Conservation (phyloP, 129 eudicot species). For the Cynara cardunculus region DNA sequence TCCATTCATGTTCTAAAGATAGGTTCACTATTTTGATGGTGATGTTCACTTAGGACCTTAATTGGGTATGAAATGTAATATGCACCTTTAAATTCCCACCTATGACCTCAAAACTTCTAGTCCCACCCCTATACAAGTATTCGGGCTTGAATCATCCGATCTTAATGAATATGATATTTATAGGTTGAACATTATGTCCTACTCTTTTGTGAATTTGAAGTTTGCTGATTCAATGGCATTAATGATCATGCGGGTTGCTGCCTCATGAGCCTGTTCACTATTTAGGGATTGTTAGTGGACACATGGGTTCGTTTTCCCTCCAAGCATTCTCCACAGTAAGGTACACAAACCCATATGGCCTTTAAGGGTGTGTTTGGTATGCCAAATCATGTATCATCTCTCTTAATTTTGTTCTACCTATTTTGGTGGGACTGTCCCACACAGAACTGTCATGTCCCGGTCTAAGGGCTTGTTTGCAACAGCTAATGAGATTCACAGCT, state of each 20-base stretch:
- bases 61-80: constrained; percentile 9
- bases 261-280: not conserved
- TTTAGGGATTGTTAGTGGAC: not conserved
- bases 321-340: not conserved
- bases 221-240: not conserved
- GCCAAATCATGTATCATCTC: not conserved
- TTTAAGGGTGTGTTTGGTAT: not conserved
- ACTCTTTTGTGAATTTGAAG: not conserved
- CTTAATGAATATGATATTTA: not conserved
- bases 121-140: not conserved
- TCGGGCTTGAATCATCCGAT: not conserved
- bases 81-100: constrained; percentile 7
- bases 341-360: not conserved
- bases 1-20: constrained; percentile 24
- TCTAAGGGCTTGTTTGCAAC: not conserved
- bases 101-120: not conserved
- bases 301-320: not conserved
- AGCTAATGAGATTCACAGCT: too few relatives aligned
- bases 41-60: constrained; percentile 30
- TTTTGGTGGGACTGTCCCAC: not conserved
- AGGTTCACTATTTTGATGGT: constrained; percentile 27
- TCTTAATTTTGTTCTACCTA: not conserved
- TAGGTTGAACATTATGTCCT: not conserved
- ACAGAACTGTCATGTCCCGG: not conserved
- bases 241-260: not conserved